phyloP scores from a whole-genome alignment of 495 filamentous ascomycete genomes.

The Pyrenula aspistea region DNA sequence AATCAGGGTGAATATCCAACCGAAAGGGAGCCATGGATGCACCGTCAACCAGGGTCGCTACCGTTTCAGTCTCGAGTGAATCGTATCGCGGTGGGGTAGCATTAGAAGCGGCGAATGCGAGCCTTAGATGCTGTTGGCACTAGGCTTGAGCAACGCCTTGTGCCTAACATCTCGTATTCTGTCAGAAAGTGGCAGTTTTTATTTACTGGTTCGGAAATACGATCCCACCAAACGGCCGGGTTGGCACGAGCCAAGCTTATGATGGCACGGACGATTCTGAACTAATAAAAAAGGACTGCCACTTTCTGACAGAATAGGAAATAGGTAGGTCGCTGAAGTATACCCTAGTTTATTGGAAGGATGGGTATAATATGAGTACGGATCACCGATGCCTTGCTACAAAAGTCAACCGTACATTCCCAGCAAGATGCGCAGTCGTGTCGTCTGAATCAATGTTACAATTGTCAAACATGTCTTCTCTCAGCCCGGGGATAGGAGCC shows the following conservation, averaged over 20 bases:
- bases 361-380: background rate
- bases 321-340: background rate
- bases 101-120: background rate
- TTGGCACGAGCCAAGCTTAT: no score
- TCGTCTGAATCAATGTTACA: background rate
- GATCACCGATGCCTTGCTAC: background rate
- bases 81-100: background rate
- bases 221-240: no score
- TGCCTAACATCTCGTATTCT: no score
- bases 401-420: background rate
- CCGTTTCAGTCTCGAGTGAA: background rate
- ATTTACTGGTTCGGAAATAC: no score
- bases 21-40: background rate
- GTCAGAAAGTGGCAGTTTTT: no score
- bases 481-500: background rate
- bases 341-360: background rate
- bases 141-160: no score
- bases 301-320: background rate
- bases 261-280: background rate
- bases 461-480: background rate
- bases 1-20: no score
- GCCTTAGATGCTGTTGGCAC: no score
- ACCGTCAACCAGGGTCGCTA: background rate
- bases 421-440: background rate
- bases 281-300: background rate